Base-by-base conservation (phyloP, 148 eudicot genomes). In the Oxyria digyna region DNA sequence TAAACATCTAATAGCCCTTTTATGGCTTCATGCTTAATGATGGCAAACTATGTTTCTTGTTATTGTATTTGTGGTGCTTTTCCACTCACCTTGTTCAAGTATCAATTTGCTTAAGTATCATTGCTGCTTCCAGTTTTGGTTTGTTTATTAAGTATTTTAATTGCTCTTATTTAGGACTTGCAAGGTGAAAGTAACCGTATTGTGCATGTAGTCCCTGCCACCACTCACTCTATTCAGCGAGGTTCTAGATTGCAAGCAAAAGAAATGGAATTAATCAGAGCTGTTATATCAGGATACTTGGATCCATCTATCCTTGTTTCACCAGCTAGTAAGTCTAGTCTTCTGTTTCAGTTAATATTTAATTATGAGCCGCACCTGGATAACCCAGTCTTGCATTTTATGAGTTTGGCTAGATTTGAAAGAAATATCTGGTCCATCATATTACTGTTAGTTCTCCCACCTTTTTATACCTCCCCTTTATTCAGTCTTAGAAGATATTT, bases 281-380 rank as follows among this genome's bases (percentile, higher is more conserved):
- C 94, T 74, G 82, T 80, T 59, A 72, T 95, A 69, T 85, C 93
- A 69, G 99, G 96, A 17, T 74, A 84, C 68, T 64, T 91, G 68
- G 97, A 95, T 76, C 87, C 89, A 67, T 85, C 94, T 73, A 43
- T 81, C 57, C 67, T 91, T 18, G 71, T 80, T 67, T 77, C 83
- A 26, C 89, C 89, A 67, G 85, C 99, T 64, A 84, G 99, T 90
- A 80, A 86, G 91, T 68, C 32, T 33, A 33, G 37, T 38, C 41
- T 32, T 72, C 26, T 69, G 21, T 49, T 50, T 45, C 29, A 11
- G 23, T 32, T 15, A 27, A 46, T 43, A 43, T 33, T 7, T 48
- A 42, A 3, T 29, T 69, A 38, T 27, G 59, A 43, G 14, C 43
- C n/a, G 4, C 20, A 35, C n/a, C 35, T 65, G 23, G 68, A 14